Percentiles rank a stretch among this genome's conserved stretches.
phyloP scores from a whole-genome alignment of 768 basidiomycete species.

The Fomitopsis serialis region DNA sequence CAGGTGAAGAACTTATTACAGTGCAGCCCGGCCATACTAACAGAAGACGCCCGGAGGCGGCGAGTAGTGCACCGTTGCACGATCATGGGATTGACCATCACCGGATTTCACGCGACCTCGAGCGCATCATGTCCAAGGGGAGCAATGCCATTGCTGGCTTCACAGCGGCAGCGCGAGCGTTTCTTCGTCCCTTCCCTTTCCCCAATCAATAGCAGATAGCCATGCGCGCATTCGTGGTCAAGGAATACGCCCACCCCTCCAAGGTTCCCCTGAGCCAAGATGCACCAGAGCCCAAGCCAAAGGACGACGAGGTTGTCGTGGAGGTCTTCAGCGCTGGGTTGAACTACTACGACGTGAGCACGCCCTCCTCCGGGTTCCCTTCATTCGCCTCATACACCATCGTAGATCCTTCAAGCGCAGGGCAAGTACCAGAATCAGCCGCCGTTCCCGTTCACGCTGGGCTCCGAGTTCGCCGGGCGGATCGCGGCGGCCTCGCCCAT shows the following conservation, averaged over 20 bases:
- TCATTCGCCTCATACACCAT: background rate
- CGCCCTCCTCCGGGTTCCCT: background rate
- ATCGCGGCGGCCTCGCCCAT: constrained; percentile 69
- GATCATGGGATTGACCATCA: too few species aligned
- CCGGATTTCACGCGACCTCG: too few species aligned
- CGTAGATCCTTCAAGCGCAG: constrained; percentile 76
- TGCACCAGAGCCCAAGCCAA: constrained; percentile 33
- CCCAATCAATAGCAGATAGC: background rate
- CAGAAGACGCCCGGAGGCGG: too few species aligned
- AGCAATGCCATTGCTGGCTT: too few species aligned
- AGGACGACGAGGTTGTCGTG: constrained; percentile 38
- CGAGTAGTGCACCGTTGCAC: too few species aligned
- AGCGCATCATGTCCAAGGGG: too few species aligned
- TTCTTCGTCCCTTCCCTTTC: too few species aligned
- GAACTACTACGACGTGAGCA: constrained; percentile 42
- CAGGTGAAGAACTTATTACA: too few species aligned
- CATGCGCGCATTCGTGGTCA: constrained; percentile 80
- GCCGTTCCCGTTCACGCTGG: constrained; percentile 79
- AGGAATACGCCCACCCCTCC: constrained; percentile 49
- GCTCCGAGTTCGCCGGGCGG: constrained; percentile 80
- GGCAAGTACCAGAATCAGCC: constrained; percentile 88
- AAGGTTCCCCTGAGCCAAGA: constrained; percentile 33
- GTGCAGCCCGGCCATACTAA: too few species aligned
- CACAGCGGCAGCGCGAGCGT: too few species aligned
- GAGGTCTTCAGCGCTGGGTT: constrained; percentile 48